Percentiles rank a stretch among this genome's conserved stretches.
Evolutionary conservation across 73 alveolate genomes (phyloP).

Genomic region (Paraurostyla sp.): DNA sequence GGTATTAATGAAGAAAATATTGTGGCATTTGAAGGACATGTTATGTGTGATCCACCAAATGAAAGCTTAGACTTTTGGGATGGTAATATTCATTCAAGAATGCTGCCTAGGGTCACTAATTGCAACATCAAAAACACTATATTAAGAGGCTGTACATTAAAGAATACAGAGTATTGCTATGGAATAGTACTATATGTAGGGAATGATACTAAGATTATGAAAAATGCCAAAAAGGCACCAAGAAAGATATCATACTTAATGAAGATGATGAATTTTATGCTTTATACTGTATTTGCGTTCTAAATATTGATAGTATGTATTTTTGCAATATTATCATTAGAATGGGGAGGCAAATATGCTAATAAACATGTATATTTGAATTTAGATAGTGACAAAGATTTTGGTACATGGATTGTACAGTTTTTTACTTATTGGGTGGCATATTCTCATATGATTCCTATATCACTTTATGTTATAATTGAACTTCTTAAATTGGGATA

Average conservation of each 20-base stretch:
- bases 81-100: constrained; percentile 54
- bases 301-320: constrained; percentile 49
- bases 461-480: constrained; percentile 85
- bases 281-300: constrained; percentile 73
- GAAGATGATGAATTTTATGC: constrained; percentile 70
- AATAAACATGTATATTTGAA: constrained; percentile 15
- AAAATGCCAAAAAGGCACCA: constrained; percentile 89
- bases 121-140: constrained; percentile 79
- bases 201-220: constrained; percentile 93
- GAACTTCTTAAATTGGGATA: constrained; percentile 80
- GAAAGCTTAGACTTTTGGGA: constrained; percentile 72
- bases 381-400: background rate
- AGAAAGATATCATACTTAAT: constrained; percentile 72
- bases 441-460: constrained; percentile 80
- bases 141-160: constrained; percentile 90
- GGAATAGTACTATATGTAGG: constrained; percentile 96
- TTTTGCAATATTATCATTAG: constrained; percentile 49
- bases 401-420: constrained; percentile 48
- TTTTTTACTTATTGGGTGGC: constrained; percentile 76
- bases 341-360: constrained; percentile 45
- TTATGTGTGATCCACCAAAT: constrained; percentile 68
- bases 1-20: background rate
- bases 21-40: constrained; percentile 34
- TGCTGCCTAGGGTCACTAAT: constrained; percentile 9
- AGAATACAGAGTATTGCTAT: constrained; percentile 84